Evolutionary conservation across 2,329 filamentous ascomycete genomes (phyloP).

Genomic region (Canariomyces notabilis): DNA sequence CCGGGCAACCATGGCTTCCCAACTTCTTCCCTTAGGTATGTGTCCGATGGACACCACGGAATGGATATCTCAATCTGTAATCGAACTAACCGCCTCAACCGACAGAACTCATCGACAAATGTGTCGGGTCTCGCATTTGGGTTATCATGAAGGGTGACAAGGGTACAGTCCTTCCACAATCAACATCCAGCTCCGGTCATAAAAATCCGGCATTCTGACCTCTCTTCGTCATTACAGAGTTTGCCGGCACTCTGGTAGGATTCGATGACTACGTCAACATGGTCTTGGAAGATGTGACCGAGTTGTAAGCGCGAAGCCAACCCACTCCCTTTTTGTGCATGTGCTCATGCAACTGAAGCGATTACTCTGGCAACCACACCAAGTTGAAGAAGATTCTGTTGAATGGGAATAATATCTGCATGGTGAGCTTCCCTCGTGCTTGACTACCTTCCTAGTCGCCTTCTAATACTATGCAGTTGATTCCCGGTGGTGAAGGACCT

Average conservation of each 20-base stretch:
- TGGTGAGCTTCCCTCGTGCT: slow-evolving; percentile 57
- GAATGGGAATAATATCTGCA: slow-evolving; percentile 99
- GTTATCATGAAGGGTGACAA: slow-evolving; percentile 99
- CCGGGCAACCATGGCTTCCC: slow-evolving; percentile 56
- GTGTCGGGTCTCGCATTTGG: slow-evolving; percentile 95
- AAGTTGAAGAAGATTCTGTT: slow-evolving; percentile 92
- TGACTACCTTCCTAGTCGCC: slow-evolving; percentile 16
- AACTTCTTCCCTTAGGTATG: slow-evolving; percentile 52
- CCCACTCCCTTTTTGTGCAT: not conserved
- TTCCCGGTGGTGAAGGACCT: slow-evolving; percentile 72
- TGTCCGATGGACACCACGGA: too few species aligned
- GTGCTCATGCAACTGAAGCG: slow-evolving; percentile 48
- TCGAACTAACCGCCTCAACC: not conserved
- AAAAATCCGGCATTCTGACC: not conserved
- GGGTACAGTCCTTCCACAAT: slow-evolving; percentile 48
- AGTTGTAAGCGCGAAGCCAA: slow-evolving; percentile 66
- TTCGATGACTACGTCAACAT: slow-evolving; percentile 99
- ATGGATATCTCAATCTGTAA: too few species aligned
- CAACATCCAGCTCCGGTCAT: not conserved
- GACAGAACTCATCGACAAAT: slow-evolving; percentile 96
- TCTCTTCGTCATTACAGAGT: slow-evolving; percentile 62
- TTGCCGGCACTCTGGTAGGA: slow-evolving; percentile 86
- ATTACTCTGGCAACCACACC: slow-evolving; percentile 81
- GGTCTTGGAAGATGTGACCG: slow-evolving; percentile 95
- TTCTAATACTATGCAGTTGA: slow-evolving; percentile 53